Evolutionary conservation across 108 stramenopile genomes (phyloP).

Genomic region (Skeletonema menzelii): DNA sequence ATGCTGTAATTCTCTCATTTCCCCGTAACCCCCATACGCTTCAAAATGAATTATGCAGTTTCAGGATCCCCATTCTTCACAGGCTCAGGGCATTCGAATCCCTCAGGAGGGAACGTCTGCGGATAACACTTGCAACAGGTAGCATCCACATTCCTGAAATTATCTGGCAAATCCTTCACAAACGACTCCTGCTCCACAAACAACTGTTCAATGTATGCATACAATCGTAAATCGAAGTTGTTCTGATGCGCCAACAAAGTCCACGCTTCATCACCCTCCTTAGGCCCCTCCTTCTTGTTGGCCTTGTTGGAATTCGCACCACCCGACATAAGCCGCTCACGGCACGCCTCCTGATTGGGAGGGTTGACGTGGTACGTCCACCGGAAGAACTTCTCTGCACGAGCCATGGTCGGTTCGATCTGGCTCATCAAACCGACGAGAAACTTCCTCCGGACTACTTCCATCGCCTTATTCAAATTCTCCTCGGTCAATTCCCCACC

Average conservation of each 20-base stretch:
- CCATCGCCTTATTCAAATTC: constrained; percentile 49
- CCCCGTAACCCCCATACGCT: too few relatives aligned
- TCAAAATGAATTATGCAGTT: too few relatives aligned
- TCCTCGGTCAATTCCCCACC: constrained; percentile 50
- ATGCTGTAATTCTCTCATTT: too few relatives aligned
- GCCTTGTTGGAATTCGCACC: constrained; percentile 56
- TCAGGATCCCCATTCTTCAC: constrained; percentile 46
- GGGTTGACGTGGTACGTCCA: constrained; percentile 60
- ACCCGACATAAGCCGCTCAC: constrained; percentile 45
- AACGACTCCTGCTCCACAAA: constrained; percentile 57
- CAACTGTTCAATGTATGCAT: constrained; percentile 49
- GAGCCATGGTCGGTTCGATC: constrained; percentile 55
- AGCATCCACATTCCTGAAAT: constrained; percentile 47
- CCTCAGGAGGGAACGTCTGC: constrained; percentile 53
- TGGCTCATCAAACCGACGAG: constrained; percentile 56
- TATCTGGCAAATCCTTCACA: constrained; percentile 46
- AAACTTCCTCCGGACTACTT: constrained; percentile 55
- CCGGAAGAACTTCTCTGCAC: constrained; percentile 61
- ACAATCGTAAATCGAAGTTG: constrained; percentile 56
- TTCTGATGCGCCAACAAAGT: constrained; percentile 54
- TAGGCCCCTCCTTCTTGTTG: constrained; percentile 52
- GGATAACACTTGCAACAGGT: constrained; percentile 64
- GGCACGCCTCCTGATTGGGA: constrained; percentile 51
- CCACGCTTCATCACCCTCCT: constrained; percentile 47
- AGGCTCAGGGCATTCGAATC: constrained; percentile 48